Base-by-base conservation (phyloP, 495 filamentous ascomycete species). In the Penicillium alfredii region DNA sequence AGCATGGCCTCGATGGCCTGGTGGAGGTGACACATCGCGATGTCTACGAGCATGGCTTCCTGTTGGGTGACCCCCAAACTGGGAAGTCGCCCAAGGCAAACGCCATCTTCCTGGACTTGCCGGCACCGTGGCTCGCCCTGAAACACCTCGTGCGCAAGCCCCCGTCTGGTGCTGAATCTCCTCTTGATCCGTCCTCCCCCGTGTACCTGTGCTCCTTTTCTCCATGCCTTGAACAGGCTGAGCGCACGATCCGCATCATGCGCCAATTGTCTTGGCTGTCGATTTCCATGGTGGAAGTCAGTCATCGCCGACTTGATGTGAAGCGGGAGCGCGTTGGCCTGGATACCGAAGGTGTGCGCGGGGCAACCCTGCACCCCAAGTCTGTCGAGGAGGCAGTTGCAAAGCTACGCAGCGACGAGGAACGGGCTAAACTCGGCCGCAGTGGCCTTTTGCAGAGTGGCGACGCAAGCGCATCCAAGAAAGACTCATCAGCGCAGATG, bases 161-260 rank as follows among this genome's bases (percentile, higher is more conserved):
- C 5, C 63, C 67, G 3, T 40, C 53, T 8, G 63, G 58, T 2
- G 23, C 35, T 0, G 48, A 56, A 30, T 86, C 85, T 0, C 79
- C 87, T 0, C 72, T 98, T 3, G 78, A 88, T 42, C 78, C 84
- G 0, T 66, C 66, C 4, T 63, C 72, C 17, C 63, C 85, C 2
- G 74, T 77, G 12, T 72, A 87, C 42, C 66, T 98, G 42, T 98
- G 92, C 62, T 90, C 89, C 2, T 98, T 98, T 66, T 88, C 82
- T 6, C 92, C 92, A 0, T 98, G 92, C 58, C 88, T 98, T 49
- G 92, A 98, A 62, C 92, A 98, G 60, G 89, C 89, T 6, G 82
- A 82, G 19, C 74, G 77, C 23, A 96, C 93, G 0, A 77, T 94
- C 33, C 77, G 82, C 26, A 69, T 73, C 1, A 73, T 98, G 53